These are phyloP conservation scores for Suaeda aralocaspica DNA, from an alignment of 148 eudicot genomes.

Conservation along the genomic window DNA sequence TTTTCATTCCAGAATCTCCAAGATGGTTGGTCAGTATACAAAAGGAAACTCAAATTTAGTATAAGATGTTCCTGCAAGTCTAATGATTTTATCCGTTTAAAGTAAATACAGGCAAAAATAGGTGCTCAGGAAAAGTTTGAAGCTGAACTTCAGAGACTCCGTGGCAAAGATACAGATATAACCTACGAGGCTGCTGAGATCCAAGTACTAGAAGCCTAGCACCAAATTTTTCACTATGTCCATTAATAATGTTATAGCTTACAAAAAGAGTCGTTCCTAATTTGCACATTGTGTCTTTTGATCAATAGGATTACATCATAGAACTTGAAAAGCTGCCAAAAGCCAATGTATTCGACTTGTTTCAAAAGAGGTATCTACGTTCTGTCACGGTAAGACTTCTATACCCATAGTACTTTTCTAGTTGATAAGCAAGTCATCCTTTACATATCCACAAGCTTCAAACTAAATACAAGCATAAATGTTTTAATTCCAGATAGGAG, in stretches of 20 bases:
- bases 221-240: neutral
- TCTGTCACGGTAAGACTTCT: slow-evolving; percentile 54
- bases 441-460: neutral
- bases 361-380: slow-evolving; percentile 62
- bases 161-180: slow-evolving; percentile 70
- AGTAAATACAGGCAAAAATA: slow-evolving; percentile 54
- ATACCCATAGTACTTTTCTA: neutral
- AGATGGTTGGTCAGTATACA: slow-evolving; percentile 82
- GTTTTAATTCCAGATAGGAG: slow-evolving; percentile 52
- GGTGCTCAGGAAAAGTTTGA: slow-evolving; percentile 64
- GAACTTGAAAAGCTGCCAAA: slow-evolving; percentile 68
- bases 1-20: slow-evolving; percentile 87
- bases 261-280: neutral
- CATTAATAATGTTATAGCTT: neutral
- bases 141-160: slow-evolving; percentile 55
- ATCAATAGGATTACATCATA: slow-evolving; percentile 54
- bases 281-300: slow-evolving; percentile 4
- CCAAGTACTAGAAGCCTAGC: slow-evolving; percentile 34
- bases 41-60: neutral
- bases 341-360: slow-evolving; percentile 64
- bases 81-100: neutral
- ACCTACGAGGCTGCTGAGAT: slow-evolving; percentile 78
- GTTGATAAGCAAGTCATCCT: neutral
- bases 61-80: neutral
- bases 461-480: neutral